Base-by-base conservation (phyloP, 1,284 basidiomycete genomes). In the Nidula niveotomentosa region DNA sequence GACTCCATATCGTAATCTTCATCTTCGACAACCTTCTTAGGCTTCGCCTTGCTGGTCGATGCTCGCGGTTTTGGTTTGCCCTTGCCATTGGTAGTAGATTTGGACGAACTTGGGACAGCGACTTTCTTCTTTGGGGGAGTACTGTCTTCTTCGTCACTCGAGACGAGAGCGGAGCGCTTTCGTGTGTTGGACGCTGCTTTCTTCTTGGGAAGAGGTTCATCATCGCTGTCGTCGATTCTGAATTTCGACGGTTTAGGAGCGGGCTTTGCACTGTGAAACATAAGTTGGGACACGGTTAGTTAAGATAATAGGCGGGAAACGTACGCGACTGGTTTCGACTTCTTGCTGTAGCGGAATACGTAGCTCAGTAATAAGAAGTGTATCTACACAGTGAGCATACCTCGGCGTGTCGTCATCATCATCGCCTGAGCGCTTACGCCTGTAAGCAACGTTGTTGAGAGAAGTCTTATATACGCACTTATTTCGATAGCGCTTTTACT, bases 51-150 rank as follows among this genome's bases (percentile, higher is more conserved):
- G 2, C 57, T n/a, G 49, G 57, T 61, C 6, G 65, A 64, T 0
- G 63, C 51, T 50, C 63, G 58, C 3, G 66, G 62, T 50, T 66
- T 67, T 33, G 61, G 44, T 36, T 58, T 59, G 8, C 63, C 37
- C 35, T 62, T 60, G 7, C 58, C 36, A 23, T 23, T 23, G 5
- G 23, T 23, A 5, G 23, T 5, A 1, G 66, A 49, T 56, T 69
- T 73, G 1, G 72, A 58, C 1, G 72, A 54, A 17, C 39, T 41
- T 1, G 73, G 60, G 3, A 72, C 57, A 2, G 69, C 68, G 13
- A 63, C 51, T 59, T 78, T 80, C 69, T 81, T 81, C 66, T 72
- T 76, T 0, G 76, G 73, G 5, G 76, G 75, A 1, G 66, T 57
- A 8, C 56, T 56, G 0, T 68, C 64, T 36, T 64, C 65, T 18